These are phyloP conservation scores for Citrus unshiu DNA, from an alignment of 345 rosid genomes.

Conservation along the genomic window DNA sequence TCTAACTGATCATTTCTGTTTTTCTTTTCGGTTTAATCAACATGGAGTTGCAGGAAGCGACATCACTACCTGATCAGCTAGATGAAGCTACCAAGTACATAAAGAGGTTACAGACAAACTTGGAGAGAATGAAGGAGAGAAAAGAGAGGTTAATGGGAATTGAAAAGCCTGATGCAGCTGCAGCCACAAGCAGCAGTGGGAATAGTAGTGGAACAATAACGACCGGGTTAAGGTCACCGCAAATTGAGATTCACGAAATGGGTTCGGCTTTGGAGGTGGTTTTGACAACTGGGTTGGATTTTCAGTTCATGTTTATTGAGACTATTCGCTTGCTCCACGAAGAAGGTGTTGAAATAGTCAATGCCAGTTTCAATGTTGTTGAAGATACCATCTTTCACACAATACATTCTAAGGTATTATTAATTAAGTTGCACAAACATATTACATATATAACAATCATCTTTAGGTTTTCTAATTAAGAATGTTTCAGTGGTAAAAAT, in stretches of 20 bases:
- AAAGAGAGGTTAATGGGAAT: conserved; percentile 33
- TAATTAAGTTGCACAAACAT: too few relatives aligned
- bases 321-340: conserved; percentile 38
- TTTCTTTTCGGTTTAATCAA: background rate
- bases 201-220: background rate
- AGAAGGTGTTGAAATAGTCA: conserved; percentile 43
- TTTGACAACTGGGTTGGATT: conserved; percentile 36
- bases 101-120: conserved; percentile 43
- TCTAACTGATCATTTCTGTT: background rate
- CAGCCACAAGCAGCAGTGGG: background rate
- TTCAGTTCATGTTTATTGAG: conserved; percentile 37
- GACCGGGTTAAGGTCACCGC: conserved; percentile 17
- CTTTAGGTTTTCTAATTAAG: too few relatives aligned
- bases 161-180: background rate
- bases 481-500: too few relatives aligned
- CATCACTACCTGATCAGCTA: conserved; percentile 53
- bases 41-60: conserved; percentile 29
- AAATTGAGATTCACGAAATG: conserved; percentile 30
- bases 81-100: conserved; percentile 55
- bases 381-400: conserved; percentile 38
- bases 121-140: conserved; percentile 54
- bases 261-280: conserved; percentile 40
- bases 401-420: conserved; percentile 21
- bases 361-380: conserved; percentile 35
- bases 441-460: too few relatives aligned